Evolutionary conservation across 495 filamentous ascomycete genomes (phyloP).

Genomic region (Penicillium nucicola): DNA sequence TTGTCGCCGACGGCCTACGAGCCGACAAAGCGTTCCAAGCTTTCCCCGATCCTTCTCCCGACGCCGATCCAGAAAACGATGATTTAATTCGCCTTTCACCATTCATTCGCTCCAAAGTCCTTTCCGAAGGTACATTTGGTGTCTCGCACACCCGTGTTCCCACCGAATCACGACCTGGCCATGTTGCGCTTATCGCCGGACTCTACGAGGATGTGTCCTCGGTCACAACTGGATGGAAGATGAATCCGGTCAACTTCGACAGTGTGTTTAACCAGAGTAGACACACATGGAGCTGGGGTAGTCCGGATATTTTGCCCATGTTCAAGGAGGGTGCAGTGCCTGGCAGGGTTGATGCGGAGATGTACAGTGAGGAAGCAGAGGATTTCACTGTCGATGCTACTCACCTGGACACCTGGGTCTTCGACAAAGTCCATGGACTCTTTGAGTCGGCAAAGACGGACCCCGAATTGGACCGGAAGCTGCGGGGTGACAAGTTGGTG

Average conservation of each 20-base stretch:
- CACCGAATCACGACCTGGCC: conserved; percentile 94
- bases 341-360: conserved; percentile 78
- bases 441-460: conserved; percentile 78
- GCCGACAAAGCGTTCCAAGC: conserved; percentile 98
- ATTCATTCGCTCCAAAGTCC: conserved; percentile 83
- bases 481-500: conserved; percentile 82
- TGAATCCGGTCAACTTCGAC: conserved; percentile 98
- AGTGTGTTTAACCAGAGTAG: conserved; percentile 96
- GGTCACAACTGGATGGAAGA: conserved; percentile 96
- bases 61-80: conserved; percentile 44
- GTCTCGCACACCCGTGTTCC: conserved; percentile 97
- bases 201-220: conserved; percentile 98
- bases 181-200: conserved; percentile 96
- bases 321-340: conserved; percentile 92
- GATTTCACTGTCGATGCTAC: conserved; percentile 84
- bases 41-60: conserved; percentile 82
- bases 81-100: conserved; percentile 80
- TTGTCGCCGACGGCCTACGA: conserved; percentile 95
- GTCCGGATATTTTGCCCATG: conserved; percentile 96
- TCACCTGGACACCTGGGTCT: conserved; percentile 89
- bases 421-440: conserved; percentile 83
- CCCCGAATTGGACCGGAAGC: conserved; percentile 65
- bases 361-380: conserved; percentile 80
- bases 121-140: conserved; percentile 93
- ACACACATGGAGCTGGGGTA: conserved; percentile 99